Conservation (phyloP, 2,329 filamentous ascomycete genomes). For the Calonectria leucothoes region DNA sequence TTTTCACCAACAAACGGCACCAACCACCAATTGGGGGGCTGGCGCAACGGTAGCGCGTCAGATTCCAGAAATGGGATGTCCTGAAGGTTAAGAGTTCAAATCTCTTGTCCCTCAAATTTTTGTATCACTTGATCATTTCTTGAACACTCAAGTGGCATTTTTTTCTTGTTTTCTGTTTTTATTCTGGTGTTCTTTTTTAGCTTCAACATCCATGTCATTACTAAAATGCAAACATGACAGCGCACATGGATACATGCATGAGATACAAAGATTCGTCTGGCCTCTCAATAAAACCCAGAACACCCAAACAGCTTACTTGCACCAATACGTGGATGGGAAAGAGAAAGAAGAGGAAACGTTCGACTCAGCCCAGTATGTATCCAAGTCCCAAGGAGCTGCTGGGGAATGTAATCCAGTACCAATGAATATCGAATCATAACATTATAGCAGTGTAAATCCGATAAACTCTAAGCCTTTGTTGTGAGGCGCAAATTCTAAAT, state of each 20-base stretch:
- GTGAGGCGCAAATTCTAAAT: not conserved
- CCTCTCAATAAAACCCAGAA: too few relatives aligned
- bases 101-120: slow-evolving; percentile 12
- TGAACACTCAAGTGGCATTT: not conserved
- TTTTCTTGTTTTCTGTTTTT: not conserved
- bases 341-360: too few relatives aligned
- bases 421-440: not conserved
- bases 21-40: not conserved
- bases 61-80: slow-evolving; percentile 9
- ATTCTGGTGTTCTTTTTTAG: not conserved
- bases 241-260: not conserved
- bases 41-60: slow-evolving; percentile 13
- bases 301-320: not conserved
- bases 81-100: slow-evolving; percentile 14
- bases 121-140: not conserved
- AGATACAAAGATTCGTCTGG: not conserved
- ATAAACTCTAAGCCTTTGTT: not conserved
- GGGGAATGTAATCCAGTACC: not conserved
- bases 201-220: not conserved
- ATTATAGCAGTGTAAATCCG: not conserved
- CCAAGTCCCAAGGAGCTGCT: too few relatives aligned
- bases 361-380: not conserved
- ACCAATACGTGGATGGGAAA: not conserved
- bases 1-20: not conserved
- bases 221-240: not conserved